Conservation (phyloP, 2,329 filamentous ascomycete species). For the Cadophora gregata region DNA sequence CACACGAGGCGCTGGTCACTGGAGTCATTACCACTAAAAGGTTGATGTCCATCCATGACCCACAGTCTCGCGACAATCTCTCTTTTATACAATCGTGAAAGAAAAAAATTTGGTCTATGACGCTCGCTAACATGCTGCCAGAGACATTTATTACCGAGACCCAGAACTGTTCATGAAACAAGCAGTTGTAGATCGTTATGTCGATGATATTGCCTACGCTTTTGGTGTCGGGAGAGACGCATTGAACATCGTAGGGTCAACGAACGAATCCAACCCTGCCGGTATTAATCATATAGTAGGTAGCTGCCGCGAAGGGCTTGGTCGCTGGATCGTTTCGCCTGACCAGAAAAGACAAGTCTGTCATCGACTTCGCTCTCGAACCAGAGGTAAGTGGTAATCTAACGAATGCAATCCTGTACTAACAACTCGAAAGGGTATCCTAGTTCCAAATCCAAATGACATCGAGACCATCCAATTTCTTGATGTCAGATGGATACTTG, state of each 20-base stretch:
- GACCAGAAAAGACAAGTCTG: constrained; percentile 51
- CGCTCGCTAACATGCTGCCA: neutral
- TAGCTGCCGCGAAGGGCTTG: constrained; percentile 76
- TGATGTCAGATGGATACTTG: constrained; percentile 66
- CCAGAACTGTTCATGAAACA: constrained; percentile 75
- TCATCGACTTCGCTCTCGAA: constrained; percentile 47
- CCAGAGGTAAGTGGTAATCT: constrained; percentile 45
- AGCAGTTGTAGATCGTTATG: constrained; percentile 69
- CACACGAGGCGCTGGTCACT: constrained; percentile 62
- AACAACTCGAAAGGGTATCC: constrained; percentile 55
- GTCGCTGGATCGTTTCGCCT: constrained; percentile 64
- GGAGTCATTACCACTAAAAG: constrained; percentile 66
- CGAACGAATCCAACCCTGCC: neutral
- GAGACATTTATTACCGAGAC: constrained; percentile 82
- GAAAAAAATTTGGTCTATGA: too few species aligned
- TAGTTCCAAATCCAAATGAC: constrained; percentile 61
- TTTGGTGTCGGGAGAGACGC: constrained; percentile 67
- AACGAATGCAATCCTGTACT: neutral
- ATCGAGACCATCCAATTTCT: constrained; percentile 58
- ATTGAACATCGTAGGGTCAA: constrained; percentile 69
- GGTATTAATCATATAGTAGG: constrained; percentile 50
- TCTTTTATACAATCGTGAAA: too few species aligned
- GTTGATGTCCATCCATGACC: constrained; percentile 45
- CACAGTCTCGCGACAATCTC: neutral
- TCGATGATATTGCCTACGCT: constrained; percentile 77